Conservation (phyloP, 2,329 filamentous ascomycete species). For the Paraconiothyrium sp. region DNA sequence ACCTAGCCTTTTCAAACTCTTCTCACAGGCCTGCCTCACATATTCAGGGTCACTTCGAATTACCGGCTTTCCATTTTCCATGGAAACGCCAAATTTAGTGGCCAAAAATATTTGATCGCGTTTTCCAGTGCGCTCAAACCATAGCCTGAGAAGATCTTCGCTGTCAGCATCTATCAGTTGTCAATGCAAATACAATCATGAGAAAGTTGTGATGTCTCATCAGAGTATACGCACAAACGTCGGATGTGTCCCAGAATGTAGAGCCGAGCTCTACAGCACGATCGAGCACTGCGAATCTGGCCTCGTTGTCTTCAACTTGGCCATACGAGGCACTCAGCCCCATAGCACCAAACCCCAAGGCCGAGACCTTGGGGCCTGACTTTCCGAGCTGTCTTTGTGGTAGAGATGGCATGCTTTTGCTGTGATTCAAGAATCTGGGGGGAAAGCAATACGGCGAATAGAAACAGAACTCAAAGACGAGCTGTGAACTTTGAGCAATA, state of each 20-base stretch:
- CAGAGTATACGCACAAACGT: conserved; percentile 10
- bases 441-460: background rate
- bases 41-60: conserved; percentile 51
- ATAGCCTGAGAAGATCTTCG: conserved; percentile 12
- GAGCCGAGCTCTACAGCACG: conserved; percentile 11
- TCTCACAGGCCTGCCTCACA: conserved; percentile 46
- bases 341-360: conserved; percentile 63
- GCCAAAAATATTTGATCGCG: conserved; percentile 31
- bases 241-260: conserved; percentile 17
- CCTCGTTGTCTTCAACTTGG: conserved; percentile 14
- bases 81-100: conserved; percentile 17
- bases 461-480: background rate
- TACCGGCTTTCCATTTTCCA: background rate
- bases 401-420: conserved; percentile 25
- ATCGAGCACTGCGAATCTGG: conserved; percentile 12
- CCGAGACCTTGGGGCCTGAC: conserved; percentile 59
- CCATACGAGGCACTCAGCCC: conserved; percentile 44
- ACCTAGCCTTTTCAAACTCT: conserved; percentile 47
- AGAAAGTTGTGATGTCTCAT: background rate
- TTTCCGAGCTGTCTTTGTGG: conserved; percentile 59
- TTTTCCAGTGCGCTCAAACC: conserved; percentile 23
- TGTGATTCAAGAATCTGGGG: background rate
- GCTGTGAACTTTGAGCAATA: background rate
- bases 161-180: conserved; percentile 6
- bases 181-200: background rate